These are phyloP conservation scores for Wickerhamiella galacta DNA, from an alignment of 805 yeast species.

Conservation along the genomic window DNA sequence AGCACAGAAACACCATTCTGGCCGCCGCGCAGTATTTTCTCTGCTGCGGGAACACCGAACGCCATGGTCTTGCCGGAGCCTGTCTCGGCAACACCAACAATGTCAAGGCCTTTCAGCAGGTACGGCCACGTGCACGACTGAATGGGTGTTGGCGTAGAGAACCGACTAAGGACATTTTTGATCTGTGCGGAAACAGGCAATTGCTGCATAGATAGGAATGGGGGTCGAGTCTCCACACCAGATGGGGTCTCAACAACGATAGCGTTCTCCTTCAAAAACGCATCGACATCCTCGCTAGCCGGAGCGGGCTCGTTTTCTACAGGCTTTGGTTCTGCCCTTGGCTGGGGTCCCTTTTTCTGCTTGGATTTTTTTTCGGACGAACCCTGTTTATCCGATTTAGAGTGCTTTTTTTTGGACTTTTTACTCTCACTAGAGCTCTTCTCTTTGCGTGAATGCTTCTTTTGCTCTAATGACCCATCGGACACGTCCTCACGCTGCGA, in stretches of 20 bases:
- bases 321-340: conserved; percentile 26
- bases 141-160: conserved; percentile 87
- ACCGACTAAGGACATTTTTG: conserved; percentile 44
- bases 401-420: conserved; percentile 25
- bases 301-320: conserved; percentile 6
- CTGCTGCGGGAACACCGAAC: conserved; percentile 92
- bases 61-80: conserved; percentile 98
- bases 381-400: conserved; percentile 25
- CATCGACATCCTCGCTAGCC: conserved; percentile 40
- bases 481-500: too few relatives aligned
- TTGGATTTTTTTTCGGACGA: conserved; percentile 18
- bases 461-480: too few relatives aligned
- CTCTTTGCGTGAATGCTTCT: conserved; percentile 17
- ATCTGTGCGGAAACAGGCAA: conserved; percentile 41
- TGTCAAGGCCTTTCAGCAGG: conserved; percentile 60
- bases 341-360: conserved; percentile 19
- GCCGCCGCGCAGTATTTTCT: conserved; percentile 35
- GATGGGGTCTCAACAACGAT: conserved; percentile 54
- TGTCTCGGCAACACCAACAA: conserved; percentile 94
- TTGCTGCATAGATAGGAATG: conserved; percentile 51
- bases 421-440: conserved; percentile 19
- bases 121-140: conserved; percentile 94
- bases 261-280: conserved; percentile 52
- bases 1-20: conserved; percentile 49
- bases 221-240: conserved; percentile 30